Evolutionary conservation across 2,329 filamentous ascomycete genomes (phyloP).

Genomic region (Rutstroemia sp.): DNA sequence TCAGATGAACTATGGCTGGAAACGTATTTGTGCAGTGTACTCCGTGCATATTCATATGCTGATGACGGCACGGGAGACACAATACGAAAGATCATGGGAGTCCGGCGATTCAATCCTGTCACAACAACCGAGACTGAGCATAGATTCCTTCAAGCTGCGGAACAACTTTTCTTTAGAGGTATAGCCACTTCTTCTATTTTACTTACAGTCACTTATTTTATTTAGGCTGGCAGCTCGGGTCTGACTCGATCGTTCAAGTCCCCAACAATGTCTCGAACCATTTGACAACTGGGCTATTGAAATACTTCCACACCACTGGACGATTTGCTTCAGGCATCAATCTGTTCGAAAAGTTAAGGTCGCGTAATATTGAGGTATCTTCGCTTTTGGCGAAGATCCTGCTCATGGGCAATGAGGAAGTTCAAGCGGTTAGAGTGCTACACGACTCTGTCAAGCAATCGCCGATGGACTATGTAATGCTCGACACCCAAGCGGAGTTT

Average conservation of each 20-base stretch:
- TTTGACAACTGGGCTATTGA: constrained; percentile 83
- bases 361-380: constrained; percentile 86
- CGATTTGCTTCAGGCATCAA: constrained; percentile 95
- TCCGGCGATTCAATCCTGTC: constrained; percentile 92
- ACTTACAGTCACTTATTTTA: constrained; percentile 12
- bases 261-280: constrained; percentile 96
- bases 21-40: constrained; percentile 90
- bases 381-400: constrained; percentile 86
- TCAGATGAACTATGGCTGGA: constrained; percentile 95
- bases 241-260: constrained; percentile 94
- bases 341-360: constrained; percentile 89
- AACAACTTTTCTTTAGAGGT: constrained; percentile 93
- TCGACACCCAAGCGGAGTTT: constrained; percentile 91
- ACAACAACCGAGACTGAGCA: constrained; percentile 98
- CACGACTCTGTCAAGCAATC: constrained; percentile 84
- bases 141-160: constrained; percentile 87
- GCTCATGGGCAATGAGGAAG: constrained; percentile 93
- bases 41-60: constrained; percentile 92
- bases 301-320: constrained; percentile 93
- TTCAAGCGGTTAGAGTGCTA: constrained; percentile 83
- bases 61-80: constrained; percentile 91
- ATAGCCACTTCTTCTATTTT: constrained; percentile 5
- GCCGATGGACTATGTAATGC: constrained; percentile 95
- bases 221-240: constrained; percentile 86
- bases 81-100: constrained; percentile 95